A percentile compares a stretch with the other conserved stretches of the same genome.
These are phyloP conservation scores for Cladosporium oxysporum DNA, from an alignment of 2,329 filamentous ascomycete species.

Conservation along the genomic window DNA sequence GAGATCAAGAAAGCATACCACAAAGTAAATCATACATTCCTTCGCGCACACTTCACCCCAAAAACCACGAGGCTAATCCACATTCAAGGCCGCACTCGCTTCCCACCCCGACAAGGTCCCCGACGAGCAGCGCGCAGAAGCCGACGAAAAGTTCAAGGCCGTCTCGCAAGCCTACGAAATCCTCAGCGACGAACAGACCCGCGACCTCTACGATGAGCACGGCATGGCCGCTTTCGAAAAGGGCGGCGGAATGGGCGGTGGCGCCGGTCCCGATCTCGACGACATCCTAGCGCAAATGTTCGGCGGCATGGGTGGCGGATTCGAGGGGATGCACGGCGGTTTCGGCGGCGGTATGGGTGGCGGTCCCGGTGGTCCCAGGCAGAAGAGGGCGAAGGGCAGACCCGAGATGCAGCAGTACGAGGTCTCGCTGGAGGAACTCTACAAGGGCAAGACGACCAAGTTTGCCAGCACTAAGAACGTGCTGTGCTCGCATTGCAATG, in stretches of 20 bases:
- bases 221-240: conserved; percentile 96
- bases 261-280: conserved; percentile 78
- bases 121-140: conserved; percentile 78
- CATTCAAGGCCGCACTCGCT: conserved; percentile 57
- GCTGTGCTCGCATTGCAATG: conserved; percentile 83
- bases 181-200: conserved; percentile 91
- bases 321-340: conserved; percentile 51
- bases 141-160: conserved; percentile 89
- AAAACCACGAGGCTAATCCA: not conserved
- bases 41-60: not conserved
- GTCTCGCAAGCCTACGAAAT: conserved; percentile 97
- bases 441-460: conserved; percentile 98
- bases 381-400: conserved; percentile 61
- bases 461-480: conserved; percentile 95
- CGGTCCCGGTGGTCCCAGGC: conserved; percentile 30
- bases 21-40: conserved; percentile 54
- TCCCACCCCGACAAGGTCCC: conserved; percentile 96
- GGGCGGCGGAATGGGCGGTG: conserved; percentile 64
- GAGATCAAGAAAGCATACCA: conserved; percentile 96
- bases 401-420: conserved; percentile 91
- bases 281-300: conserved; percentile 96
- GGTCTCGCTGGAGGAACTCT: conserved; percentile 89
- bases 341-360: conserved; percentile 40
- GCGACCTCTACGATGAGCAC: conserved; percentile 86
- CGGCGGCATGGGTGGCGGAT: conserved; percentile 54